Evolutionary conservation across 129 eudicot genomes (phyloP).

Genomic region (Flaveria ramosissima): DNA sequence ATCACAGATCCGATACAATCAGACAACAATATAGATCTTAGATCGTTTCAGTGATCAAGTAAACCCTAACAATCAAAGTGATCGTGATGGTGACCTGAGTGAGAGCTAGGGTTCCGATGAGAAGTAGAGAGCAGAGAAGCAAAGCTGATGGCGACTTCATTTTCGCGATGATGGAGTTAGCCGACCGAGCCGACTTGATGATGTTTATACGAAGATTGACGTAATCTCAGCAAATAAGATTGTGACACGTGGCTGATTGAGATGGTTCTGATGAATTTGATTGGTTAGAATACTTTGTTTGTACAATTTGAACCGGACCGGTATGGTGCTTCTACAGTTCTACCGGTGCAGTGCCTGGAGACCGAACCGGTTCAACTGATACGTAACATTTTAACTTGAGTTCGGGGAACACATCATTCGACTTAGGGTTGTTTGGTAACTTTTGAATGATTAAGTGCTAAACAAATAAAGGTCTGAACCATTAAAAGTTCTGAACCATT

Average conservation of each 20-base stretch:
- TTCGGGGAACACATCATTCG: too few species aligned
- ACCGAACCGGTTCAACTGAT: too few species aligned
- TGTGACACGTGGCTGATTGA: constrained; percentile 21
- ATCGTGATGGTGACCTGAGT: constrained; percentile 39
- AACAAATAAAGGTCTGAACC: too few species aligned
- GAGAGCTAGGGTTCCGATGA: constrained; percentile 54
- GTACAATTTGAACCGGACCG: too few species aligned
- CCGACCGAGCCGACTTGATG: constrained; percentile 10
- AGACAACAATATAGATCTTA: neutral
- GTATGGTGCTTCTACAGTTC: too few species aligned
- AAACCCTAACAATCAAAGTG: constrained; percentile 14
- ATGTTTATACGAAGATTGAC: constrained; percentile 27
- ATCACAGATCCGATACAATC: constrained; percentile 15
- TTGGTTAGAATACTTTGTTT: neutral
- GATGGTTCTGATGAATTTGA: neutral
- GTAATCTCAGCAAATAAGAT: constrained; percentile 3
- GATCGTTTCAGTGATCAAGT: constrained; percentile 18
- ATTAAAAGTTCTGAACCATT: too few species aligned
- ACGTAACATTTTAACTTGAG: too few species aligned
- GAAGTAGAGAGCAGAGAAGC: constrained; percentile 40
- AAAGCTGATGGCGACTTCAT: constrained; percentile 33
- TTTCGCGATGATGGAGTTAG: constrained; percentile 20
- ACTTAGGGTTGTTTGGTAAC: too few species aligned
- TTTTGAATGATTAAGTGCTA: too few species aligned
- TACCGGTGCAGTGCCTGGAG: too few species aligned